Evolutionary conservation across 2,329 filamentous ascomycete genomes (phyloP).

Genomic region (Beauveria asiatica): DNA sequence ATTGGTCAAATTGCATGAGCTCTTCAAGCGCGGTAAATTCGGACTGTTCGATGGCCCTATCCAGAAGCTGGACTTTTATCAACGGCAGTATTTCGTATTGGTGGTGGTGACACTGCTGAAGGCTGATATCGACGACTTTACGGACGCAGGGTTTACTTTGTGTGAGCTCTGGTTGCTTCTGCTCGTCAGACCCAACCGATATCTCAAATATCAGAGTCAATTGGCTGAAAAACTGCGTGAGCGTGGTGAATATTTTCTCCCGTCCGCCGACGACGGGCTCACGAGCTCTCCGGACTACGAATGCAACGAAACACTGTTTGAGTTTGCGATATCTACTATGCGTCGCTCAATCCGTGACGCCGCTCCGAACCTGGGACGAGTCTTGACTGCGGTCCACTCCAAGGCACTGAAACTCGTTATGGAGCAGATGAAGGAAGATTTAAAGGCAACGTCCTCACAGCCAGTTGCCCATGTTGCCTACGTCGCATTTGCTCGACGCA

Average conservation of each 20-base stretch:
- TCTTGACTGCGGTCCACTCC: conserved; percentile 32
- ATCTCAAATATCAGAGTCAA: conserved; percentile 39
- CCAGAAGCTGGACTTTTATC: conserved; percentile 29
- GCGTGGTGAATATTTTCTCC: conserved; percentile 35
- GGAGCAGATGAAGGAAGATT: conserved; percentile 45
- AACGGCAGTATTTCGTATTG: conserved; percentile 39
- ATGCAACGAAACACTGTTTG: conserved; percentile 41
- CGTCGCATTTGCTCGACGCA: conserved; percentile 41
- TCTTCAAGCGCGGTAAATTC: conserved; percentile 40
- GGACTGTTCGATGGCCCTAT: conserved; percentile 38
- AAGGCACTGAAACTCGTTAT: conserved; percentile 38
- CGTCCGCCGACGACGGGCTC: conserved; percentile 28
- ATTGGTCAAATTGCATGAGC: conserved; percentile 34
- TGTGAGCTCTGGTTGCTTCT: conserved; percentile 45
- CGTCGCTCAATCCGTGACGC: conserved; percentile 36
- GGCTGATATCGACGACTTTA: conserved; percentile 37
- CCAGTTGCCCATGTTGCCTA: conserved; percentile 35
- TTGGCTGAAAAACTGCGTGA: conserved; percentile 38
- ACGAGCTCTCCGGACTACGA: conserved; percentile 37
- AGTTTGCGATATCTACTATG: conserved; percentile 41
- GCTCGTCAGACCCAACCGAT: conserved; percentile 40
- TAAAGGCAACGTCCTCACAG: conserved; percentile 29
- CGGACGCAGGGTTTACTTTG: conserved; percentile 34
- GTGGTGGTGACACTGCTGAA: conserved; percentile 44
- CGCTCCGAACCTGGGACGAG: conserved; percentile 25